Evolutionary conservation across 2,329 filamentous ascomycete species (phyloP), one percentile per base, ranked within the genome.

Genomic region (Albifimbria verrucaria): DNA sequence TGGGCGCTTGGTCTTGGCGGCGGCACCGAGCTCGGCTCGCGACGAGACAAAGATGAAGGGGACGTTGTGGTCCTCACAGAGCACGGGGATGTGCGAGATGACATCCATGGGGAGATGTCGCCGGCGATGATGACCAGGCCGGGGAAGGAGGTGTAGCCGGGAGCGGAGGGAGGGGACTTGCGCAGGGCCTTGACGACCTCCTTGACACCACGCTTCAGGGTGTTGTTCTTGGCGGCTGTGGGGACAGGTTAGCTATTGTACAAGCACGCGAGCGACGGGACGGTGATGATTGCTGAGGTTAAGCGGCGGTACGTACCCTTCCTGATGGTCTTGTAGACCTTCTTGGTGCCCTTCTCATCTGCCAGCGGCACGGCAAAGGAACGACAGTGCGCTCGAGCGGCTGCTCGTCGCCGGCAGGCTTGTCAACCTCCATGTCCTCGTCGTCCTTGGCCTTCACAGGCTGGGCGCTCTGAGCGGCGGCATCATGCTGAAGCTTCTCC

Each of bases 21-120:
- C 93, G 62, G 90, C 90, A 67, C 94, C 94, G 53, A 99, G 85
- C 77, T 97, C 93, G 56, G 92, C 93, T 64, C 94, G 88, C 66
- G 89, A 95, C 56, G 87, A 85, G 64, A 99, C 90, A 73, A 95
- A 99, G 73, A 99, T 85, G 77, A 97, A 99, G 28, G 94, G 94
- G 55, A 97, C 90, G 74, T 90, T 90, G 81, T 97, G 92, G 77
- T 97, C 93, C 78, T 99, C 94, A 82, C 94, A 97, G 54, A 97
- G 87, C 53, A 99, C 90, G 65, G 94, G 94, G 61, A 99, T 90
- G 77, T 99, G 94, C 55, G 90, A 94, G 77, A 99, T 97, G 71
- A 99, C 94, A 74, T 99, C 94, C 87, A 94, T 93, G 94, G 94
- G 50, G 90, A 96, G 78, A 99, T 97, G 75, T 99, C 94, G 64